Evolutionary conservation across 805 yeast genomes (phyloP), one percentile per base, ranked within the genome.

Genomic region (Nakazawaea molendinolei): DNA sequence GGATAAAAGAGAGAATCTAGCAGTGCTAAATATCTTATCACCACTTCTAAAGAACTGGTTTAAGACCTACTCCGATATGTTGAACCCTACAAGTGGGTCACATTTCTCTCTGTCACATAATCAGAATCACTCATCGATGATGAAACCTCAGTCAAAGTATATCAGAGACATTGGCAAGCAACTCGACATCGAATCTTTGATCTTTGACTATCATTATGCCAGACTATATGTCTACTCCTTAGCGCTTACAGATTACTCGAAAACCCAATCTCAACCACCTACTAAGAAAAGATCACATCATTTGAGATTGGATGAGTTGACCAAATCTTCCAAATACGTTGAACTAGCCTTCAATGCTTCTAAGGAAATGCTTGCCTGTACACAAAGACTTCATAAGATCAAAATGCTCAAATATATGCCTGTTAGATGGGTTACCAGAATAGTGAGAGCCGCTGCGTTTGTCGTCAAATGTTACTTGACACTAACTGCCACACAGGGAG

Each of bases 381-480:
- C 89, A 4, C 75, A 74, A 38, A 60, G 92, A 26, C 76, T 86
- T 5, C 85, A 80, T 48, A 67, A 67, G 43, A 58, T 81, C 40
- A 74, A 71, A 40, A 60, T 80, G 65, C 60, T 86, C 36, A 66
- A 76, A 39, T 81, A 69, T 51, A 86, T 87, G 79, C 96, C 97
- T 1, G 87, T 86, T n/a, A 65, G 95, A 44, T 87, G 96, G 95
- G 78, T 83, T 5, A 81, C 85, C 0, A 67, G 95, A 35, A 76
- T 86, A 19, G 87, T 89, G 15, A 75, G 90, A 47, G 85, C 96
- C 0, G 86, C 86, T 9, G 92, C 95, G 2, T 89, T 87, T 53
- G 71, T 90, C 36, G 92, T 90, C 10, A 90, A 89, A 57, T 84
- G 94, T 50, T 77, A 85, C 50, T 53, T 81, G 44, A 79, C 86